Conservation (phyloP, 2,329 filamentous ascomycete species). For the Elsinoe perseae region DNA sequence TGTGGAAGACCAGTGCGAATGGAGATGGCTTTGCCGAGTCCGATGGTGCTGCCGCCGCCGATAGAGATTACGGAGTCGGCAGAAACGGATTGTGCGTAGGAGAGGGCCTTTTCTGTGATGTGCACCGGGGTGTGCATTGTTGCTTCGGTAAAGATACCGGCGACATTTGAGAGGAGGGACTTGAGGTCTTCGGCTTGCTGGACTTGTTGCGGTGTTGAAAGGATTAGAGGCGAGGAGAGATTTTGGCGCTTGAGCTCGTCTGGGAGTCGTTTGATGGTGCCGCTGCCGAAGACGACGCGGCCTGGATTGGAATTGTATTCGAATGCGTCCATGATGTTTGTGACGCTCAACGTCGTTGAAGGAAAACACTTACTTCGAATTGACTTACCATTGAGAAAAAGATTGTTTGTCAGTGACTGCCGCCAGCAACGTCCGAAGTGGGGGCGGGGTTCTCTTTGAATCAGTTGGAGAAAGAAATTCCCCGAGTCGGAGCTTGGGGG, state of each 20-base stretch:
- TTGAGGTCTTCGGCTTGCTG: constrained; percentile 40
- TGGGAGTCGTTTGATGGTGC: constrained; percentile 44
- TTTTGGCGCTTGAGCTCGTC: constrained; percentile 40
- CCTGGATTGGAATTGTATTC: constrained; percentile 49
- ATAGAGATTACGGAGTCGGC: constrained; percentile 54
- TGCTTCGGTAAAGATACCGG: constrained; percentile 48
- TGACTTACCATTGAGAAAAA: neutral
- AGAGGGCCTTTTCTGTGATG: constrained; percentile 51
- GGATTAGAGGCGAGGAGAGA: constrained; percentile 45
- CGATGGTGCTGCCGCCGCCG: constrained; percentile 55
- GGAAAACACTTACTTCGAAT: neutral
- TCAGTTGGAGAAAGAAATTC: constrained; percentile 8
- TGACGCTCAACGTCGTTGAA: neutral
- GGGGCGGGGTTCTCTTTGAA: constrained; percentile 10
- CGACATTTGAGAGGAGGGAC: constrained; percentile 38
- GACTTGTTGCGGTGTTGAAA: constrained; percentile 50
- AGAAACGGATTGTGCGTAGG: constrained; percentile 36
- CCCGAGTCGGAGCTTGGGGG: constrained; percentile 3
- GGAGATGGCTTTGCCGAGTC: constrained; percentile 40
- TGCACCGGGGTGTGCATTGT: constrained; percentile 56
- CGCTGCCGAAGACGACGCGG: constrained; percentile 50
- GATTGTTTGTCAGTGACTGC: constrained; percentile 1
- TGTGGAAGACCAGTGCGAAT: constrained; percentile 30
- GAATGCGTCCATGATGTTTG: constrained; percentile 44
- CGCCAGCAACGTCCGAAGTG: constrained; percentile 3